Evolutionary conservation across 2,329 filamentous ascomycete genomes (phyloP).

Genomic region (Arthrobotrys iridis): DNA sequence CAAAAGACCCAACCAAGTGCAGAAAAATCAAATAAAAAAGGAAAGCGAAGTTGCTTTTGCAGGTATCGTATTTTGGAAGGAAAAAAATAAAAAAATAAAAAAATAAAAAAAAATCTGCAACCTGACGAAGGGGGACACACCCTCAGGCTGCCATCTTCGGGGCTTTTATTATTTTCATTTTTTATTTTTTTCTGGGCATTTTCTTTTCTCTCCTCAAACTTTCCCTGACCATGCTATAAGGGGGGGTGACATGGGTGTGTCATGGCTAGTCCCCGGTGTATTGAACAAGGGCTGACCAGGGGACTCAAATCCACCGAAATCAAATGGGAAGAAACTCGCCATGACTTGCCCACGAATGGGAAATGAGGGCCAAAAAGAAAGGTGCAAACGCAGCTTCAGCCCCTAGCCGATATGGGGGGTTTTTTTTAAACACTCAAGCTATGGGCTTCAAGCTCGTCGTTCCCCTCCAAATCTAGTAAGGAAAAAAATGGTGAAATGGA

Average conservation of each 20-base stretch:
- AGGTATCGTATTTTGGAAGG: constrained; percentile 35
- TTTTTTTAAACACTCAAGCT: constrained; percentile 13
- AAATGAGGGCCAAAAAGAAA: constrained; percentile 52
- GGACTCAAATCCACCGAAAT: constrained; percentile 48
- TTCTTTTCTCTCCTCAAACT: constrained; percentile 9
- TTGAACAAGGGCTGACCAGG: constrained; percentile 53
- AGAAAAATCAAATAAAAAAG: constrained; percentile 16
- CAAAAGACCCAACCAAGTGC: constrained; percentile 22
- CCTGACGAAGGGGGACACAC: constrained; percentile 49
- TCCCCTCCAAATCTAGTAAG: not conserved
- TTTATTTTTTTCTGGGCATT: constrained; percentile 17
- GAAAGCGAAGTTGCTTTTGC: constrained; percentile 27
- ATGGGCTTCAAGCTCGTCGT: constrained; percentile 12
- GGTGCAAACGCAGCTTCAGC: constrained; percentile 49
- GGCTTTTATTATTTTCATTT: constrained; percentile 19
- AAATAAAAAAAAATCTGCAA: constrained; percentile 48
- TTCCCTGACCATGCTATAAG: constrained; percentile 50
- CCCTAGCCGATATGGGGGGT: constrained; percentile 27
- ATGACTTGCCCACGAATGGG: constrained; percentile 44
- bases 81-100: constrained; percentile 28
- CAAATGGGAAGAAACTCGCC: constrained; percentile 48
- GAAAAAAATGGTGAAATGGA: constrained; percentile 10
- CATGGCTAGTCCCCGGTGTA: constrained; percentile 50
- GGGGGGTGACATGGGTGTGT: constrained; percentile 46
- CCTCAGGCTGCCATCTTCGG: constrained; percentile 39